These are phyloP conservation scores for Fraxinus platypoda DNA, from an alignment of 305 asterid genomes.

Conservation along the genomic window DNA sequence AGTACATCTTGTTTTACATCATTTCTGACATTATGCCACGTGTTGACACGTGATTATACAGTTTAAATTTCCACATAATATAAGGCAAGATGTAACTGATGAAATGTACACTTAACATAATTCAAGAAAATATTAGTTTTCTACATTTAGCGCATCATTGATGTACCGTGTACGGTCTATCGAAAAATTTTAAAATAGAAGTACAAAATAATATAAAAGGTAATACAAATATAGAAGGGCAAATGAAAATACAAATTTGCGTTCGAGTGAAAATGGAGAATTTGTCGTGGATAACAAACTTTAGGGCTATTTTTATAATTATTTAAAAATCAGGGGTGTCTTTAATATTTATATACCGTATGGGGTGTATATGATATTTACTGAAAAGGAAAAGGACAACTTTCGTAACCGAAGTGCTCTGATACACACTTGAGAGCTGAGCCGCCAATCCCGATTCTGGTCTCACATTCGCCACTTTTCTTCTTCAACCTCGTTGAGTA, in stretches of 20 bases:
- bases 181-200: not conserved
- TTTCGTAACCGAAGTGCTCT: not conserved
- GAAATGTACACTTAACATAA: not conserved
- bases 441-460: not conserved
- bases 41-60: not conserved
- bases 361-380: not conserved
- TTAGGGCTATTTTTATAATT: not conserved
- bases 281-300: not conserved
- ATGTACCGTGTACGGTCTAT: not conserved
- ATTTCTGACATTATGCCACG: not conserved
- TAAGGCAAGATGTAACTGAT: not conserved
- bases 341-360: not conserved
- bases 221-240: not conserved
- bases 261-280: not conserved
- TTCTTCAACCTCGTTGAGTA: not conserved
- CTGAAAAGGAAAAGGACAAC: not conserved
- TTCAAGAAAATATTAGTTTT: not conserved
- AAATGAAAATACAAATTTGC: not conserved
- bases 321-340: not conserved
- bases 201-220: not conserved
- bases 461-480: not conserved
- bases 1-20: not conserved
- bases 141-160: not conserved
- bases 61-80: not conserved
- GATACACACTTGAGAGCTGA: not conserved